Evolutionary conservation across 2,329 filamentous ascomycete genomes (phyloP).

Genomic region (Aspergillus aculeatus): DNA sequence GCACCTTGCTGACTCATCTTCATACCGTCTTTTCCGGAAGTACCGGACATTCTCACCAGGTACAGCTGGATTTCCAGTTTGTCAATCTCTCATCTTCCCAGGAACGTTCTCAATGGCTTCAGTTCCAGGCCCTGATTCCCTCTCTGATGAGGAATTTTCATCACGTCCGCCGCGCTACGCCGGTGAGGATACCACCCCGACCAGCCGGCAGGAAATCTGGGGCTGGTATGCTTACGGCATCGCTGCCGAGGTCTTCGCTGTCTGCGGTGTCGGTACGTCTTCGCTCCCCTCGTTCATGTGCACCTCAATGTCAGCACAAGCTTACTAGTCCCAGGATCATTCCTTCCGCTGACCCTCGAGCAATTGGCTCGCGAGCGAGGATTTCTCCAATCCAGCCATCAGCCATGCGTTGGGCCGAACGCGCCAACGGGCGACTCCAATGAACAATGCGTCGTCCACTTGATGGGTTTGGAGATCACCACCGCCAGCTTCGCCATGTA

Average conservation of each 20-base stretch:
- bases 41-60: background rate
- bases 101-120: conserved; percentile 4
- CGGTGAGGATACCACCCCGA: conserved; percentile 81
- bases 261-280: conserved; percentile 68
- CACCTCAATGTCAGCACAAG: background rate
- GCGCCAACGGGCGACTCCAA: conserved; percentile 26
- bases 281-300: background rate
- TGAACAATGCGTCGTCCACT: conserved; percentile 33
- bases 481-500: conserved; percentile 49
- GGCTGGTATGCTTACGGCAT: conserved; percentile 95
- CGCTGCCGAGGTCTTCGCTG: conserved; percentile 91
- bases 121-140: conserved; percentile 17
- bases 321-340: conserved; percentile 61
- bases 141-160: conserved; percentile 19
- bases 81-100: background rate
- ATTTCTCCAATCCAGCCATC: conserved; percentile 59
- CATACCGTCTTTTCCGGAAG: background rate
- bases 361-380: conserved; percentile 89
- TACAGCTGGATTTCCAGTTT: background rate
- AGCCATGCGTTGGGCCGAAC: conserved; percentile 30
- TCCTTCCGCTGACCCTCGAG: conserved; percentile 88
- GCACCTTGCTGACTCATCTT: background rate
- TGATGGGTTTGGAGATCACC: conserved; percentile 34
- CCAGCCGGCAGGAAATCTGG: conserved; percentile 74
- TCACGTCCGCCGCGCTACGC: conserved; percentile 58